Base-by-base conservation (phyloP, 225 moss, liverwort and hornwort genomes). In the Takakia lepidozioides region DNA sequence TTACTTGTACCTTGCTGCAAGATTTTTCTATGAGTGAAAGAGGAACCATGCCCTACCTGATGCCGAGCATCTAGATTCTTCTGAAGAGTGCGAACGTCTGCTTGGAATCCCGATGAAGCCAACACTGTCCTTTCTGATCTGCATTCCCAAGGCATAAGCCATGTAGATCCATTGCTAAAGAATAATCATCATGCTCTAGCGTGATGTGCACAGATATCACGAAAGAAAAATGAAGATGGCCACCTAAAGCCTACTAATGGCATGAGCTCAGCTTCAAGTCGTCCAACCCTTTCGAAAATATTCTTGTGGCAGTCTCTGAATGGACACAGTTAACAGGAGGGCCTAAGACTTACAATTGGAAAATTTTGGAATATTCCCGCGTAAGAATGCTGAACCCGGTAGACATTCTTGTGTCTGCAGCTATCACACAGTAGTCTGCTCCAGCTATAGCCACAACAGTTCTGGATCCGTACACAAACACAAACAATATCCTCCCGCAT, bases 381-480 rank as follows among this genome's bases (percentile, higher is more conserved):
- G 89, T 82, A 11, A 95, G 76, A 61, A 95, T 95, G 60, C 81
- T 81, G 68, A 95, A 95, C 43, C 89, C 93, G 0, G 89, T 95
- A 15, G 93, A 86, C 89, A 95, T 89, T 62, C 89, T 69, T 23
- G 89, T 95, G 60, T 95, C 93, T 22, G 89, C 93, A 42, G 93
- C 89, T 24, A 95, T 72, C 34, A 89, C 93, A 70, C 93, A 95
- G 35, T 95, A 95, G 55, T 95, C 84, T 11, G 61, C 71, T 59
- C 93, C 93, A 43, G 89, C 93, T 29, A 95, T 82, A 18, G 93
- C 93, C 62, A 95, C 93, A 30, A 83, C 84, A 1, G 93, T 95
- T 63, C 93, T 86, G 60, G 51, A 55, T 27, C 10, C 29, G n/a
- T 46, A 43, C 51, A 34, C 23, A 32, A 32, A 7, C 32, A 32